Conservation (phyloP, 208 protist species). For the Trypanosoma lewisi region DNA sequence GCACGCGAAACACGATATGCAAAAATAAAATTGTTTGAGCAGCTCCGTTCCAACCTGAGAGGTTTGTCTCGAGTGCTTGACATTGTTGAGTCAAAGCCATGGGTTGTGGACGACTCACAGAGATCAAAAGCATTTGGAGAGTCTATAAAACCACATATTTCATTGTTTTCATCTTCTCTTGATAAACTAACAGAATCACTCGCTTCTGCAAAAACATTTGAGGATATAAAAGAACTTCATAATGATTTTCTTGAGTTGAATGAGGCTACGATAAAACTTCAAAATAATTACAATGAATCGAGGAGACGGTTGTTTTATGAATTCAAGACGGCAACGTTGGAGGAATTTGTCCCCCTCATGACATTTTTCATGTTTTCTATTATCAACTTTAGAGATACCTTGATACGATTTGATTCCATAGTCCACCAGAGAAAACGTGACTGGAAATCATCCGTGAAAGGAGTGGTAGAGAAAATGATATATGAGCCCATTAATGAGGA, state of each 20-base stretch:
- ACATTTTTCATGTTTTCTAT: conserved; percentile 89
- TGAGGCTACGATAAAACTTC: conserved; percentile 50
- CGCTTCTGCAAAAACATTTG: conserved; percentile 42
- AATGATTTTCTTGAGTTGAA: conserved; percentile 43
- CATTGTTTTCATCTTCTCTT: conserved; percentile 49
- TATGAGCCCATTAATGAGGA: conserved; percentile 61
- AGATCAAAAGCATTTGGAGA: conserved; percentile 66
- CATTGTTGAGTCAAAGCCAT: conserved; percentile 71
- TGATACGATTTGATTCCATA: conserved; percentile 60
- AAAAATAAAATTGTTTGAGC: conserved; percentile 68
- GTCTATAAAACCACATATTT: conserved; percentile 52
- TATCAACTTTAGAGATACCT: conserved; percentile 71
- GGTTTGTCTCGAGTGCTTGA: conserved; percentile 79
- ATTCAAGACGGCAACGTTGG: conserved; percentile 54
- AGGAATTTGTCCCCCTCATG: conserved; percentile 90
- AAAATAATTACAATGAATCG: conserved; percentile 55
- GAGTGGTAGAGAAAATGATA: conserved; percentile 43
- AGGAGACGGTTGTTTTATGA: conserved; percentile 85
- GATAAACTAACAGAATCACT: conserved; percentile 66
- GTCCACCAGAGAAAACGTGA: conserved; percentile 17
- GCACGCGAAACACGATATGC: conserved; percentile 54
- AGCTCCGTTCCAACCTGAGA: conserved; percentile 73
- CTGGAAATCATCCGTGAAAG: conserved; percentile 5
- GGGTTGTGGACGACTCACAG: conserved; percentile 70
- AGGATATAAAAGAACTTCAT: conserved; percentile 36